Evolutionary conservation across 192 early-diverging fungal species (phyloP).

Genomic region (Coemansia sp.): DNA sequence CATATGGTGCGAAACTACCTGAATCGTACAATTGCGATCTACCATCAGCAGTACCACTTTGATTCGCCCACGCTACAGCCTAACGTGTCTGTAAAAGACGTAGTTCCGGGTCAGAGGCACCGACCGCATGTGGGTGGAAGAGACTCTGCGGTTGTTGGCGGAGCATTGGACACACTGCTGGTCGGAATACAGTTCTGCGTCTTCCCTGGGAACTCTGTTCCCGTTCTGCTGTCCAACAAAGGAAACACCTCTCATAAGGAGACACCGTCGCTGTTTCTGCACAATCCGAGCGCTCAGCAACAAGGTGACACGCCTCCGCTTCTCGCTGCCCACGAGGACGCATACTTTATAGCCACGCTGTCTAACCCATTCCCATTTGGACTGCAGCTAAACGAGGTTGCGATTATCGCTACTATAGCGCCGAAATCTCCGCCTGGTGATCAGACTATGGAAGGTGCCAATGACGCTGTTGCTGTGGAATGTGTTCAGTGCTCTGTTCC

Average conservation of each 20-base stretch:
- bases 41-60: constrained; percentile 29
- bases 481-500: constrained; percentile 21
- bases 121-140: constrained; percentile 22
- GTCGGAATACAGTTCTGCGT: constrained; percentile 39
- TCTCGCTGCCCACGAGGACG: constrained; percentile 27
- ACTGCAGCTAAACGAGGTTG: constrained; percentile 30
- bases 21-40: constrained; percentile 26
- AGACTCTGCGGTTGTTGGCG: constrained; percentile 32
- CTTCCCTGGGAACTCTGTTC: constrained; percentile 16
- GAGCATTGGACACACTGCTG: constrained; percentile 28
- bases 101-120: not conserved
- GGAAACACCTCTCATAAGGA: not conserved
- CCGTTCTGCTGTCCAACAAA: not conserved
- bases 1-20: constrained; percentile 38
- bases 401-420: constrained; percentile 7
- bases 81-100: not conserved
- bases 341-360: constrained; percentile 41
- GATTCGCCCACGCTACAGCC: not conserved
- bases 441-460: not conserved
- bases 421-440: not conserved
- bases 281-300: constrained; percentile 44
- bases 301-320: constrained; percentile 27
- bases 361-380: constrained; percentile 50
- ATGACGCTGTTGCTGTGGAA: not conserved
- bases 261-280: constrained; percentile 34